Evolutionary conservation across 768 basidiomycete genomes (phyloP).

Genomic region (Suillus bovinus): DNA sequence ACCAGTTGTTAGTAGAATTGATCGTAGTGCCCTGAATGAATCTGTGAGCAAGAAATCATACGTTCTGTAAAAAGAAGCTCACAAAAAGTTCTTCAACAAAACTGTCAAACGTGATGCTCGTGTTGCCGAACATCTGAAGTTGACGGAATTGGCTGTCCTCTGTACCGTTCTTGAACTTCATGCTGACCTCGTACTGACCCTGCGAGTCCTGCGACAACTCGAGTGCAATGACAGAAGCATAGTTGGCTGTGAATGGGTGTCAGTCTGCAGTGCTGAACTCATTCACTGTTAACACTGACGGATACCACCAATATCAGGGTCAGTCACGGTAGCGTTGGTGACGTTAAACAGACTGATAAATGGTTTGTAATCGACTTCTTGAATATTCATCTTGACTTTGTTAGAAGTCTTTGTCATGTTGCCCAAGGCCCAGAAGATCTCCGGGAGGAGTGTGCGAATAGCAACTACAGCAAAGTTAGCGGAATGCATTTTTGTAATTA

Average conservation of each 20-base stretch:
- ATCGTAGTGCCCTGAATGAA: conserved; percentile 21
- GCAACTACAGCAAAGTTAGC: conserved; percentile 51
- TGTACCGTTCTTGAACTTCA: conserved; percentile 86
- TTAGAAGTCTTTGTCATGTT: conserved; percentile 74
- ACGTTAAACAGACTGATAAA: conserved; percentile 86
- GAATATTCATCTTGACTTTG: conserved; percentile 73
- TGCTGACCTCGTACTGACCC: conserved; percentile 71
- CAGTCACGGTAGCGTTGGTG: conserved; percentile 58
- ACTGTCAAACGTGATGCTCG: conserved; percentile 22
- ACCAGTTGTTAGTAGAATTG: conserved; percentile 36
- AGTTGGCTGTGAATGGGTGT: conserved; percentile 54
- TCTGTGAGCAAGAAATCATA: background rate
- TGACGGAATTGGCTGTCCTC: conserved; percentile 50
- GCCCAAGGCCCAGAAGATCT: conserved; percentile 64
- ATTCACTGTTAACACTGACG: conserved; percentile 43
- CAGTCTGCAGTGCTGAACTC: background rate
- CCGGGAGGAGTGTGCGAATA: conserved; percentile 42
- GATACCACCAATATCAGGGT: conserved; percentile 63
- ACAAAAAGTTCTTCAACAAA: conserved; percentile 24
- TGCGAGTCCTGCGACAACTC: conserved; percentile 64
- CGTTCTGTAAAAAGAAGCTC: background rate
- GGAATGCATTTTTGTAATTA: background rate
- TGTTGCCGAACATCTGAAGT: conserved; percentile 63
- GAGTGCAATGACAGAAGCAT: conserved; percentile 68
- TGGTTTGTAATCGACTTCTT: conserved; percentile 83